Conservation (phyloP, 192 early-diverging fungal genomes). For the Coemansia sp. region DNA sequence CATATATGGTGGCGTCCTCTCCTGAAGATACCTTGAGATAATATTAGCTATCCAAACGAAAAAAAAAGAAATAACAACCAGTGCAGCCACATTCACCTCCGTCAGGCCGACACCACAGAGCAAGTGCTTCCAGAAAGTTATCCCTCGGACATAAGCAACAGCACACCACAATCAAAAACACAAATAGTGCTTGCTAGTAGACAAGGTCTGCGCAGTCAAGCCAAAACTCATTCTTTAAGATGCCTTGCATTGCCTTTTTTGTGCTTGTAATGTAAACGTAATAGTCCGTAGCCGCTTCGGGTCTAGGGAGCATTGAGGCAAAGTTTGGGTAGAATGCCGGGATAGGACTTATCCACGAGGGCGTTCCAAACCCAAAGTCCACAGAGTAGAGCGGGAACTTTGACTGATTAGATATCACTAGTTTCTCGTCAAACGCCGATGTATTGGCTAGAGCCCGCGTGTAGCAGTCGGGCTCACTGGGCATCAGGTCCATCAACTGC, state of each 20-base stretch:
- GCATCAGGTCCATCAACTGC: background rate
- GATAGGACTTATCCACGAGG: slow-evolving; percentile 5
- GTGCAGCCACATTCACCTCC: too few species aligned
- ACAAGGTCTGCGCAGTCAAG: background rate
- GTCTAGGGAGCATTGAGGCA: slow-evolving; percentile 6
- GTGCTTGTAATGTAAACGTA: slow-evolving; percentile 8
- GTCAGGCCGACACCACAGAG: too few species aligned
- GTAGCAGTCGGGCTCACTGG: background rate
- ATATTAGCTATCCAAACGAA: too few species aligned
- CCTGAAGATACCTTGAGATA: too few species aligned
- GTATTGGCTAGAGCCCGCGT: background rate
- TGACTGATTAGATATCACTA: slow-evolving; percentile 4
- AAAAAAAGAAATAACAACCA: too few species aligned
- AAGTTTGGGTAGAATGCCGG: slow-evolving; percentile 6
- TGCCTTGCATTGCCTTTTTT: background rate
- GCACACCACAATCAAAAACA: too few species aligned
- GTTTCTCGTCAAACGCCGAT: background rate
- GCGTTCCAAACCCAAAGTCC: slow-evolving; percentile 13
- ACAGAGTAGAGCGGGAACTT: slow-evolving; percentile 1
- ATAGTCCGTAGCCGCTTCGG: background rate
- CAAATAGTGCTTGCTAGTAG: background rate
- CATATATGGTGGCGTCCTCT: too few species aligned
- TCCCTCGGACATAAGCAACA: too few species aligned
- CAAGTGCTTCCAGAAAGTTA: too few species aligned
- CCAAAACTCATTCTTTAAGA: background rate